Evolutionary conservation across 2,329 filamentous ascomycete genomes (phyloP), one percentile per base, ranked within the genome.

Genomic region (Rutstroemia sp.): DNA sequence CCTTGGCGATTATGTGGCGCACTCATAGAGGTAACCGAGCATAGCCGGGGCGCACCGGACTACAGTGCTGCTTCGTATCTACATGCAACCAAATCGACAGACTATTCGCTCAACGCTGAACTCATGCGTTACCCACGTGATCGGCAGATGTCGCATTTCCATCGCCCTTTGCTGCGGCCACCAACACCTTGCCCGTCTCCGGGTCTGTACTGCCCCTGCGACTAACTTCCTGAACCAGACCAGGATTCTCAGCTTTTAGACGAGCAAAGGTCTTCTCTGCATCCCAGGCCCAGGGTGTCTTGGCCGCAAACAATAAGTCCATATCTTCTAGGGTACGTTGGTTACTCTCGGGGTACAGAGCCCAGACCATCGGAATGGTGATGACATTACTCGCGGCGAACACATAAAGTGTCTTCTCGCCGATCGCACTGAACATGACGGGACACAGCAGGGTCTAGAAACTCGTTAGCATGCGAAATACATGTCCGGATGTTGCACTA

Each of bases 281-380:
- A 51, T 87, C 83, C 86, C 87, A 89, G 1, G 79, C 78, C 83
- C 83, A 89, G 4, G 81, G 80, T 0, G 77, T 83, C 17, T 83
- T 75, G 0, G 82, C 78, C 0, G 86, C 83, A 62, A 91, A 90
- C 0, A 90, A 71, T 0, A 89, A 42, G 14, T 80, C 77, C 38
- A 80, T 77, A 57, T 81, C 76, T 61, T 80, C 78, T 0, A 81
- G 70, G 1, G 68, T 70, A 6, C 78, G 67, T 44, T 75, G 74
- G 21, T 69, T 71, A 0, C 79, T 82, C 63, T 82, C 80, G 0
- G 80, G 79, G 51, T 77, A 79, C 61, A 76, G 72, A 58, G 73
- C 71, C 63, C 73, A 76, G 3, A 75, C 65, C 4, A 74, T 63
- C 0, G 73, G 74, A 1, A 75, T 65, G 49, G 75, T 42, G 19